Base-by-base conservation (phyloP, 2,329 filamentous ascomycete genomes). In the Ciborinia camelliae region DNA sequence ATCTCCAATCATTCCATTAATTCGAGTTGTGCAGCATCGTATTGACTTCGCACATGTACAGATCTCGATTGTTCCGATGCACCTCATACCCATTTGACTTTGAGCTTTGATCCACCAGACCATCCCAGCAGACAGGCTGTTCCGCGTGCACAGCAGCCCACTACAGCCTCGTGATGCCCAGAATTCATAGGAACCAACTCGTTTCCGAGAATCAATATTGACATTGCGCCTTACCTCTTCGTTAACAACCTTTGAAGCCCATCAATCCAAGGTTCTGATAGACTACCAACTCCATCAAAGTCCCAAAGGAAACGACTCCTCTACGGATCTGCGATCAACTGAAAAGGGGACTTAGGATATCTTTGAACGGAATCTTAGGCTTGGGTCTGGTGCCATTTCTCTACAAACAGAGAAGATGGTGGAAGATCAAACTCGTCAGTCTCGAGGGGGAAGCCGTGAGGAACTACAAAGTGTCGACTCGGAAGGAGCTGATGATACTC, bases 381-480 rank as follows among this genome's bases (percentile, higher is more conserved):
- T 59, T 59, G 28, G n/a, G 41, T 47, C 30, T 32, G 20, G 30
- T 43, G 23, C 15, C 14, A 18, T 23, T 28, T 55, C 41, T 4
- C 30, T n/a, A 37, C 43, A 58, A 58, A 48, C 26, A n/a, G 58
- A 58, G 18, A 61, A 51, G 6, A 69, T 70, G 68, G 67, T 62
- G 47, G 63, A 68, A 50, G 61, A 64, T 54, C 64, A 68, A n/a
- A 62, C 45, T 12, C 18, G 12, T 28, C 41, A 53, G 18, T 28
- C 63, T 65, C 65, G 35, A 55, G 58, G 45, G 32, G 54, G 61
- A 62, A 61, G 58, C 5, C 43, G 48, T 12, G 63, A 59, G 50
- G 65, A 66, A 50, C n/a, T 39, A 12, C 53, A 63, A 57, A 48
- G 28, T 30, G n/a, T 18, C 8, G 47, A 47, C n/a, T 50, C 43